These are phyloP conservation scores for Serendipita sp. DNA, from an alignment of 768 basidiomycete genomes.

Conservation along the genomic window DNA sequence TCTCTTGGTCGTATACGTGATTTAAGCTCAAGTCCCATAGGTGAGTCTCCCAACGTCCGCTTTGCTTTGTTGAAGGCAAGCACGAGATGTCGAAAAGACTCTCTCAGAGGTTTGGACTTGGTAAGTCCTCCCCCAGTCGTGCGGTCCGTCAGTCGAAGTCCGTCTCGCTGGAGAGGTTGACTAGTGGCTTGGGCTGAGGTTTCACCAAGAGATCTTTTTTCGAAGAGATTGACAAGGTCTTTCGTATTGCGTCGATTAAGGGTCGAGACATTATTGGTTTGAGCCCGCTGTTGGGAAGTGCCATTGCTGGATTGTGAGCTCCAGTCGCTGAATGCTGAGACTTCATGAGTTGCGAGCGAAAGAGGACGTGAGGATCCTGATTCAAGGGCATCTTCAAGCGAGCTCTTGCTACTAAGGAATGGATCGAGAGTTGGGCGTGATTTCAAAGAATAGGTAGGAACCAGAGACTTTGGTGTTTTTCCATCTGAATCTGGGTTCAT, in stretches of 20 bases:
- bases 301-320: neutral
- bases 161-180: neutral
- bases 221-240: neutral
- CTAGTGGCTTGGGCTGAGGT: neutral
- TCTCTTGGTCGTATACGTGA: neutral
- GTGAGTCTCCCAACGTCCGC: neutral
- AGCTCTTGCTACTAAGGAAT: neutral
- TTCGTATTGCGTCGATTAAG: neutral
- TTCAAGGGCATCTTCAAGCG: neutral
- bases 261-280: no score
- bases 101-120: neutral
- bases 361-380: neutral
- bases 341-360: neutral
- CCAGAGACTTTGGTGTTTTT: neutral
- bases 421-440: neutral
- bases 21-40: no score
- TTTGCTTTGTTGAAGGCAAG: neutral
- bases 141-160: neutral
- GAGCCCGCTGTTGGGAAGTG: neutral
- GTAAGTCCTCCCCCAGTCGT: neutral
- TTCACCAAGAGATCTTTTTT: neutral
- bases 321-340: neutral
- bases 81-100: constrained; percentile 1
- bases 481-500: neutral
- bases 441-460: neutral